A percentile compares a stretch with the other conserved stretches of the same genome.
Conservation (phyloP, 495 filamentous ascomycete species). For the Neurospora intermedia region DNA sequence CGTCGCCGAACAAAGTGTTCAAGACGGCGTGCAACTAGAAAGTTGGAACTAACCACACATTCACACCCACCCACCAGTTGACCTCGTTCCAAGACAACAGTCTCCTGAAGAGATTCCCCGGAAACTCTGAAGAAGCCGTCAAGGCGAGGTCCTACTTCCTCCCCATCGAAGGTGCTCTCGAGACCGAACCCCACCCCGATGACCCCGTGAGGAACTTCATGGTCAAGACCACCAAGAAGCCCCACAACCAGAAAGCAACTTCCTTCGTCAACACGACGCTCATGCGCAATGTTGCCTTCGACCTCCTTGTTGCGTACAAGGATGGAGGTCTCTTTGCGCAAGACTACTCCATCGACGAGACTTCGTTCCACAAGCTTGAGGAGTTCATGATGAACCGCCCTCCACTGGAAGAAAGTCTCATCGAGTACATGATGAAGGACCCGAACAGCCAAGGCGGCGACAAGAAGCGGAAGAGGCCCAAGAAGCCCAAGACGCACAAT, state of each 20-base stretch:
- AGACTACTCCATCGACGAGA: not conserved
- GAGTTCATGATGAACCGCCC: not conserved
- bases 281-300: not conserved
- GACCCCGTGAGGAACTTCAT: not conserved
- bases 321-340: not conserved
- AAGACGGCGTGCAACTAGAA: not conserved
- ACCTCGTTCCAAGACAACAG: not conserved
- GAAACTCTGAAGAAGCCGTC: not conserved
- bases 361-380: not conserved
- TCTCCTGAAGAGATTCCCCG: not conserved
- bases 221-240: not conserved
- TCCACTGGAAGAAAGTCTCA: not conserved
- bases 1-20: not conserved
- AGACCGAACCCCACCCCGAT: not conserved
- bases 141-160: not conserved
- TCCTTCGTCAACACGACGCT: not conserved
- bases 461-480: not conserved
- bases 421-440: too few species aligned
- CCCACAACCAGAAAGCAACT: not conserved
- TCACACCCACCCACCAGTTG: not conserved
- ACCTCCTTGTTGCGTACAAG: not conserved
- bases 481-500: not conserved
- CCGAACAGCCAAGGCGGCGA: not conserved
- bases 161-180: not conserved
- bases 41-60: not conserved